phyloP scores from a whole-genome alignment of 2,329 filamentous ascomycete genomes.

The Fusarium bulbicola region DNA sequence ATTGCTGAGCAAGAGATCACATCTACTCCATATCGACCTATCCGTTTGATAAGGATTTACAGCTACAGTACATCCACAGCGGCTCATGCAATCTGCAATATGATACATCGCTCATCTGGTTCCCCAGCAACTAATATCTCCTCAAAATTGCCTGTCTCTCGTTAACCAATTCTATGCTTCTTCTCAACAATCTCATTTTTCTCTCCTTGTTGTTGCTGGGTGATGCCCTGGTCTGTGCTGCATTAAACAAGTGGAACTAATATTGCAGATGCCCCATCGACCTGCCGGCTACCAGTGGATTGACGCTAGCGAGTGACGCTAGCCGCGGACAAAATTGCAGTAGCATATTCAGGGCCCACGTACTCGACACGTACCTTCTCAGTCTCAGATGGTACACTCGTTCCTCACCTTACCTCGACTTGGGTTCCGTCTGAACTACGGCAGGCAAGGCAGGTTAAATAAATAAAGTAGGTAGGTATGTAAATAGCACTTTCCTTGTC shows the following conservation, averaged over 20 bases:
- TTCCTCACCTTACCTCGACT: background rate
- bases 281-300: slow-evolving; percentile 35
- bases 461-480: background rate
- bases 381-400: slow-evolving; percentile 9
- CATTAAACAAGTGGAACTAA: slow-evolving; percentile 47
- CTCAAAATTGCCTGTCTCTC: slow-evolving; percentile 6
- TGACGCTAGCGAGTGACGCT: slow-evolving; percentile 34
- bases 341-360: slow-evolving; percentile 31
- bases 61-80: background rate
- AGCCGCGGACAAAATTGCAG: slow-evolving; percentile 37
- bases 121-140: slow-evolving; percentile 17
- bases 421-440: background rate
- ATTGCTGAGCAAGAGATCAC: background rate
- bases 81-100: background rate
- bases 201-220: slow-evolving; percentile 40
- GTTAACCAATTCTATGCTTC: slow-evolving; percentile 6
- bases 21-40: background rate
- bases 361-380: slow-evolving; percentile 34
- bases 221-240: slow-evolving; percentile 43
- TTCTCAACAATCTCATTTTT: slow-evolving; percentile 12
- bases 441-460: background rate
- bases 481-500: background rate
- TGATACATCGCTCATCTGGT: background rate
- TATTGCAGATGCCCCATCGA: slow-evolving; percentile 42
- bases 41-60: background rate